phyloP scores from a whole-genome alignment of 2,329 filamentous ascomycete genomes.

The Fusarium keratoplasticum region DNA sequence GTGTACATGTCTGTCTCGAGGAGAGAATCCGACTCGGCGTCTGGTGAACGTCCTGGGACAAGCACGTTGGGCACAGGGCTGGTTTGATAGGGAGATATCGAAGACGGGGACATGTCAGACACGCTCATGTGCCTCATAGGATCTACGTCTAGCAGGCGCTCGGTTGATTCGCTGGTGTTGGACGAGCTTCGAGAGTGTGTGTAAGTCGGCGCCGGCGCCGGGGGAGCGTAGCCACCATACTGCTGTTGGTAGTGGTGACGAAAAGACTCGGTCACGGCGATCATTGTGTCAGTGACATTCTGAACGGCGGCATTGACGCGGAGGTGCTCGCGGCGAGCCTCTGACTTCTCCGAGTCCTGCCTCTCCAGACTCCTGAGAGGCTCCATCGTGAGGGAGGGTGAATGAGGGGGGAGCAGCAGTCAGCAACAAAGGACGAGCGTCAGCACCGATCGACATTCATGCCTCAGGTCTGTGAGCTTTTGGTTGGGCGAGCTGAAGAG shows the following conservation, averaged over 20 bases:
- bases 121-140: constrained; percentile 35
- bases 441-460: constrained; percentile 26
- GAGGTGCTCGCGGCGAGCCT: constrained; percentile 29
- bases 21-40: constrained; percentile 33
- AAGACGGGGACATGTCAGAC: constrained; percentile 32
- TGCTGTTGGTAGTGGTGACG: constrained; percentile 38
- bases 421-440: constrained; percentile 16
- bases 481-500: background rate
- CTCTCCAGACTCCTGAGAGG: constrained; percentile 26
- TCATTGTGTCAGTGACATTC: constrained; percentile 40
- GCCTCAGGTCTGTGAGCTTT: background rate
- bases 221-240: constrained; percentile 27
- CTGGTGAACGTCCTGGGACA: constrained; percentile 9
- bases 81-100: constrained; percentile 25
- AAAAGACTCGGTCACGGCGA: constrained; percentile 44
- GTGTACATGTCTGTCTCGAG: constrained; percentile 25
- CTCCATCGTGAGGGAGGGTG: constrained; percentile 34
- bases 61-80: constrained; percentile 17
- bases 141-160: constrained; percentile 30
- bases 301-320: constrained; percentile 32
- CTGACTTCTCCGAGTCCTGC: constrained; percentile 40
- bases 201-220: constrained; percentile 37
- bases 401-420: constrained; percentile 12
- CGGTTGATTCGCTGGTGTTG: constrained; percentile 35
- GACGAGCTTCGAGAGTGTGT: constrained; percentile 39